Evolutionary conservation across 768 basidiomycete genomes (phyloP).

Genomic region (Termitomyces heimii): DNA sequence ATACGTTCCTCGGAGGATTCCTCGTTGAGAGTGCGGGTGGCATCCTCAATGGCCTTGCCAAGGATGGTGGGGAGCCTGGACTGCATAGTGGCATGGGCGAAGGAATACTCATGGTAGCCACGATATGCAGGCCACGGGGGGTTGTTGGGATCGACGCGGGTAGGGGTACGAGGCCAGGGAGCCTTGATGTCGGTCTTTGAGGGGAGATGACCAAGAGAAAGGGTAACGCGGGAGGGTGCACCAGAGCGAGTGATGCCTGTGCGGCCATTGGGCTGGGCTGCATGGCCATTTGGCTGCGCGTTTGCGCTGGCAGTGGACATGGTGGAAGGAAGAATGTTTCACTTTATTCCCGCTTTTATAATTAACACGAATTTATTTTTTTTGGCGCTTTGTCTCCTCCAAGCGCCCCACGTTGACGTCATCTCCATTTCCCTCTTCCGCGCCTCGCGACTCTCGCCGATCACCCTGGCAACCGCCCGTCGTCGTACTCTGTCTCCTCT

Average conservation of each 20-base stretch:
- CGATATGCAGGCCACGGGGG: constrained; percentile 81
- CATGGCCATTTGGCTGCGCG: not conserved
- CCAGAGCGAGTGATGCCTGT: constrained; percentile 15
- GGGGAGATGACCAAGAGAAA: constrained; percentile 70
- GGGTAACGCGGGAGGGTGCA: constrained; percentile 56
- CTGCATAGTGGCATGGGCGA: constrained; percentile 92
- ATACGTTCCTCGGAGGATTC: constrained; percentile 79
- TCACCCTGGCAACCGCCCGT: not conserved
- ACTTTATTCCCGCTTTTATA: not conserved
- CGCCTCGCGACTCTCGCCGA: not conserved
- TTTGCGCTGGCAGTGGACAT: constrained; percentile 4
- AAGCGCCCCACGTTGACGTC: constrained; percentile 10
- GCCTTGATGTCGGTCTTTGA: constrained; percentile 68
- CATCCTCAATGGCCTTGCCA: constrained; percentile 92
- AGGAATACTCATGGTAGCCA: constrained; percentile 77
- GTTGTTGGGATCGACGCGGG: constrained; percentile 77
- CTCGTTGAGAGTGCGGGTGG: constrained; percentile 82
- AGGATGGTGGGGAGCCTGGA: constrained; percentile 93
- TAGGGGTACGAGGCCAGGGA: constrained; percentile 71
- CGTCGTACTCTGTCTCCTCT: no score
- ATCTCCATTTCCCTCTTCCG: not conserved
- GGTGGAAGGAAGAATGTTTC: constrained; percentile 4
- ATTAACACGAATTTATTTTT: not conserved
- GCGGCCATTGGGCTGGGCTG: not conserved
- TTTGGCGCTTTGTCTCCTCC: not conserved